These are phyloP conservation scores for Cladosporium colombiae DNA, from an alignment of 2,329 filamentous ascomycete species.

Conservation along the genomic window DNA sequence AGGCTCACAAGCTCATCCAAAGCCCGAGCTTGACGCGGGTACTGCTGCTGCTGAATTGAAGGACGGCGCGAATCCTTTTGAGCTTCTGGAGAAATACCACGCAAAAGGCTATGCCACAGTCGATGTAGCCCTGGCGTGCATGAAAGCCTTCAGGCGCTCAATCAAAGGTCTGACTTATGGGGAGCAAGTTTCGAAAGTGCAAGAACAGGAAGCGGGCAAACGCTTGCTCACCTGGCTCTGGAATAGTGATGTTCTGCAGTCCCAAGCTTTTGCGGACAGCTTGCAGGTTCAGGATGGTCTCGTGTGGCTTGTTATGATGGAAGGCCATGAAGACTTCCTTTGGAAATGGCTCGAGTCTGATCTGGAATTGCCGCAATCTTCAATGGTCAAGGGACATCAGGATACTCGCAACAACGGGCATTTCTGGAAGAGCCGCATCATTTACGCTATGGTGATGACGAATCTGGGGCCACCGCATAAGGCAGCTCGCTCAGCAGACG, in stretches of 20 bases:
- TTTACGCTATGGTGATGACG: conserved; percentile 22
- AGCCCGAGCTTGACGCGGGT: conserved; percentile 19
- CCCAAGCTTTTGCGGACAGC: conserved; percentile 28
- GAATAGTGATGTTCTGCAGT: conserved; percentile 25
- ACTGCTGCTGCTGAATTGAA: conserved; percentile 33
- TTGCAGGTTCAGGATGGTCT: conserved; percentile 27
- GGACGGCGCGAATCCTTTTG: conserved; percentile 36
- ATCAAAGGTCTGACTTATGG: conserved; percentile 25
- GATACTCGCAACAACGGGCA: conserved; percentile 8
- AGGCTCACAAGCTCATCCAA: not conserved
- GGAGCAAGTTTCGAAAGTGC: conserved; percentile 19
- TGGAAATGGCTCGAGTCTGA: conserved; percentile 36
- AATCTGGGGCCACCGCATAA: conserved; percentile 13
- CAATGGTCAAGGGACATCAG: not conserved
- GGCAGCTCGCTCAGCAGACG: conserved; percentile 13
- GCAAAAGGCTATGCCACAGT: conserved; percentile 42
- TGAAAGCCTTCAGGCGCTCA: conserved; percentile 35
- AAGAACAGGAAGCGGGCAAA: conserved; percentile 30
- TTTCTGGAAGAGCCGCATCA: conserved; percentile 29
- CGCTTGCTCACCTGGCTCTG: conserved; percentile 36
- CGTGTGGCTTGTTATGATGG: conserved; percentile 30
- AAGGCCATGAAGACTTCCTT: conserved; percentile 32
- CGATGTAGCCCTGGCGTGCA: conserved; percentile 41
- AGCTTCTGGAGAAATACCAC: conserved; percentile 44
- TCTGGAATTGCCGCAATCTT: conserved; percentile 3